phyloP scores from a whole-genome alignment of 441 rosid species.

The Gossypium gossypioides region DNA sequence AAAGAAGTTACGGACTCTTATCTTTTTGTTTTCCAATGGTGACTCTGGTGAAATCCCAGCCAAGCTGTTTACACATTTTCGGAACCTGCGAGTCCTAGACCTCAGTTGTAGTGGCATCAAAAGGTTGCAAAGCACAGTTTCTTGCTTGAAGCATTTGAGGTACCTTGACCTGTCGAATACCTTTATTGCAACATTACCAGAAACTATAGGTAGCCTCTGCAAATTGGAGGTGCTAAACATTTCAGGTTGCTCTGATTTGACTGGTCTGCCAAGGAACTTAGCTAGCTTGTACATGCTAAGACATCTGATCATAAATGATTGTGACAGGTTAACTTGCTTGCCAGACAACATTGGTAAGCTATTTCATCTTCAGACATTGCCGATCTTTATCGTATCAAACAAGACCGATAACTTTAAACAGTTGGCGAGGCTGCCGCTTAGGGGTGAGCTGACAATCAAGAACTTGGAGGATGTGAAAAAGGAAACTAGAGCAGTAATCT shows the following conservation, averaged over 20 bases:
- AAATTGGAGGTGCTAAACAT: conserved; percentile 14
- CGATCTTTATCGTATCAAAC: conserved; percentile 1
- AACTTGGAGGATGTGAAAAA: conserved; percentile 6
- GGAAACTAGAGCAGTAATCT: not conserved
- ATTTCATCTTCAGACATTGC: conserved; percentile 7
- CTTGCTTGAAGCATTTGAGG: conserved; percentile 10
- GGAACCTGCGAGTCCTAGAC: conserved; percentile 10
- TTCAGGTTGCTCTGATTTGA: conserved; percentile 4
- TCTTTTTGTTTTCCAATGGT: not conserved
- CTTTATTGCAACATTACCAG: conserved; percentile 6
- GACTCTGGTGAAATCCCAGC: conserved; percentile 1
- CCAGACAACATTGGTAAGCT: not conserved
- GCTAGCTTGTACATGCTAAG: not conserved
- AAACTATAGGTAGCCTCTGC: not conserved
- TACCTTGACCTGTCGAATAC: conserved; percentile 16
- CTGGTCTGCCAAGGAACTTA: conserved; percentile 3
- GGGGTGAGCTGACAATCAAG: conserved; percentile 9
- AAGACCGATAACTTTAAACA: not conserved
- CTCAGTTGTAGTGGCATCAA: conserved; percentile 11
- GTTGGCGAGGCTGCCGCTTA: not conserved
- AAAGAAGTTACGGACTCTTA: conserved; percentile 15
- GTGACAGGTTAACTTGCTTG: not conserved
- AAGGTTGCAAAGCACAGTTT: not conserved
- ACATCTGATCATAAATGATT: conserved; percentile 12
- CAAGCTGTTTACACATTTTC: conserved; percentile 11